Percentiles rank a stretch among this genome's conserved stretches.
phyloP scores from a whole-genome alignment of 345 rosid genomes.

The Litchi chinensis region DNA sequence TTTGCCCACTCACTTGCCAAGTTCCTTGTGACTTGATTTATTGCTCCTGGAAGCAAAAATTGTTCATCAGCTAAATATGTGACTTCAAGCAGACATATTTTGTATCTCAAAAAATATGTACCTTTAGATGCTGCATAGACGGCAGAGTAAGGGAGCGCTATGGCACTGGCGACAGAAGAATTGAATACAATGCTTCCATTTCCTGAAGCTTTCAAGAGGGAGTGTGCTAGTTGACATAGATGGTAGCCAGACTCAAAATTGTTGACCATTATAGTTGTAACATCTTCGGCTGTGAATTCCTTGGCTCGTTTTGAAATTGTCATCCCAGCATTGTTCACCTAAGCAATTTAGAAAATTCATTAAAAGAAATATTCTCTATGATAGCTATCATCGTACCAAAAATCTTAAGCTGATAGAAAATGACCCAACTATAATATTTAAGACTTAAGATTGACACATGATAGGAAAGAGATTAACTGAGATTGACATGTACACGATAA shows the following conservation, averaged over 20 bases:
- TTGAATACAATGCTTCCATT: conserved; percentile 48
- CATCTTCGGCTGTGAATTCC: neutral
- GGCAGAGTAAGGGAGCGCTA: conserved; percentile 30
- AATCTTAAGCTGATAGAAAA: no score
- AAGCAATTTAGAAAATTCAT: no score
- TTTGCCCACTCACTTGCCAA: conserved; percentile 59
- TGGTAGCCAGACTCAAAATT: neutral
- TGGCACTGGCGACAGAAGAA: conserved; percentile 44
- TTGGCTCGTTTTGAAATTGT: neutral
- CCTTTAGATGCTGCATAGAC: conserved; percentile 52
- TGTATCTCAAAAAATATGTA: neutral
- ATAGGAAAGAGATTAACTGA: no score
- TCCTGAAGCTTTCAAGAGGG: conserved; percentile 50
- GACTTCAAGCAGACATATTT: neutral
- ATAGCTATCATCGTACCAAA: no score
- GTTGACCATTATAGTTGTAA: neutral
- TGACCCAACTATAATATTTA: no score
- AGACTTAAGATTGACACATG: no score
- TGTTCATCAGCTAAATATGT: neutral
- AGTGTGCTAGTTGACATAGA: conserved; percentile 48
- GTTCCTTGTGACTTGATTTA: conserved; percentile 47
- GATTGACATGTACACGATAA: no score
- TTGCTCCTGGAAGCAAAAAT: conserved; percentile 31
- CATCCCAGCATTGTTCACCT: neutral
- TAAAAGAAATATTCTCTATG: no score